Evolutionary conservation across 257 asterid species (phyloP).

Genomic region (Solanum dulcamara): DNA sequence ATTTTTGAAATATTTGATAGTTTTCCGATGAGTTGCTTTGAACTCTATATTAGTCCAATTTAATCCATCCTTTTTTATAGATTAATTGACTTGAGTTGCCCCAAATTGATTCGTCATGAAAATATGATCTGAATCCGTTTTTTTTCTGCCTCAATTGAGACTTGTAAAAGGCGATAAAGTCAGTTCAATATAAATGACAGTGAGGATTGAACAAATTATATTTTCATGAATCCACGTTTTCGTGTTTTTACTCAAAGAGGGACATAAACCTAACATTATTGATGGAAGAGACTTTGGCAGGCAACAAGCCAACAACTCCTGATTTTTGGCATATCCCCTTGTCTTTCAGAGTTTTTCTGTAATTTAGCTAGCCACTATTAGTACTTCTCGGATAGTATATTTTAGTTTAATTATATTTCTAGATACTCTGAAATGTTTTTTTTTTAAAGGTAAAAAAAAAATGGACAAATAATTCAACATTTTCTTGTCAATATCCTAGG

Average conservation of each 20-base stretch:
- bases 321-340: neutral
- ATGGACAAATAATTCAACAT: neutral
- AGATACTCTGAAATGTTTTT: neutral
- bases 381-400: neutral
- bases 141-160: too few relatives aligned
- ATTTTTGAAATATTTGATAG: too few relatives aligned
- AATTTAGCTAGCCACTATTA: neutral
- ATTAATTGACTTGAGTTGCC: neutral
- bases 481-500: neutral
- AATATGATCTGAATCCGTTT: too few relatives aligned
- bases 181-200: too few relatives aligned
- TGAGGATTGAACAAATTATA: too few relatives aligned
- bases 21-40: neutral
- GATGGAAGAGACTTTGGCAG: neutral
- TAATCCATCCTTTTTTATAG: neutral
- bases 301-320: neutral
- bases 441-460: neutral
- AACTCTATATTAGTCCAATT: neutral
- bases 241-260: neutral
- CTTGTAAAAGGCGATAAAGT: too few relatives aligned
- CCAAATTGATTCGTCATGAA: neutral
- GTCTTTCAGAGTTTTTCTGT: neutral
- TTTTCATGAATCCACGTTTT: neutral
- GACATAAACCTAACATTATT: neutral
- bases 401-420: neutral